phyloP scores from a whole-genome alignment of 257 asterid species.

The Jasminum sambac region DNA sequence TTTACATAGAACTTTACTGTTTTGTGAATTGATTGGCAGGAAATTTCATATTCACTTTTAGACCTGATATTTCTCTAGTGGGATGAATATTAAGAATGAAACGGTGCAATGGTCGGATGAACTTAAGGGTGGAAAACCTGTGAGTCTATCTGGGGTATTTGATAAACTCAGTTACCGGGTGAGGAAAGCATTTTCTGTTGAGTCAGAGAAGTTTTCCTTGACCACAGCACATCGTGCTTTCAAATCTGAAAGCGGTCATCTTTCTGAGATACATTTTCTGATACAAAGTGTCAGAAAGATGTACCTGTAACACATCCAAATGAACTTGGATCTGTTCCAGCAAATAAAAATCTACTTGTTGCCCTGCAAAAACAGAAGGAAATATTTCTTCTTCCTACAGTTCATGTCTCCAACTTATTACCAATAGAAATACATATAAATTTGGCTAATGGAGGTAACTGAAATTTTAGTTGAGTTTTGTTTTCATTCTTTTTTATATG shows the following conservation, averaged over 20 bases:
- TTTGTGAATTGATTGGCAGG: constrained; percentile 56
- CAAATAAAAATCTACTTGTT: constrained; percentile 55
- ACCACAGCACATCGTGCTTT: constrained; percentile 71
- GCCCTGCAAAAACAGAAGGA: constrained; percentile 92
- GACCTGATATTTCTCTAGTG: constrained; percentile 59
- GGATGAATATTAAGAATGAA: constrained; percentile 36
- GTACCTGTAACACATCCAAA: constrained; percentile 76
- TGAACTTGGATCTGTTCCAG: constrained; percentile 61
- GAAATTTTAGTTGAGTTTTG: constrained; percentile 14
- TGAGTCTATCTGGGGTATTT: constrained; percentile 76
- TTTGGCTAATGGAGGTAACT: constrained; percentile 74
- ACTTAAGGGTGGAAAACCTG: constrained; percentile 91
- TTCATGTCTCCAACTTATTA: constrained; percentile 68
- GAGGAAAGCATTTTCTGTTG: constrained; percentile 70
- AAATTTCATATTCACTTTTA: constrained; percentile 74
- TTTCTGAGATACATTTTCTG: constrained; percentile 64
- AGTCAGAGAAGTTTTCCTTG: constrained; percentile 51
- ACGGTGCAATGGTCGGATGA: constrained; percentile 85
- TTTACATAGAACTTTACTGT: constrained; percentile 31
- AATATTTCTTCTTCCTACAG: constrained; percentile 83
- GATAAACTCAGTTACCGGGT: constrained; percentile 84
- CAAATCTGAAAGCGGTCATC: constrained; percentile 56
- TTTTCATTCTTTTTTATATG: constrained; percentile 26
- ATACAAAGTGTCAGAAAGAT: constrained; percentile 69
- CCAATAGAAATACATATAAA: constrained; percentile 74